Base-by-base conservation (phyloP, 2,329 filamentous ascomycete genomes). In the Xylariaceae sp. region DNA sequence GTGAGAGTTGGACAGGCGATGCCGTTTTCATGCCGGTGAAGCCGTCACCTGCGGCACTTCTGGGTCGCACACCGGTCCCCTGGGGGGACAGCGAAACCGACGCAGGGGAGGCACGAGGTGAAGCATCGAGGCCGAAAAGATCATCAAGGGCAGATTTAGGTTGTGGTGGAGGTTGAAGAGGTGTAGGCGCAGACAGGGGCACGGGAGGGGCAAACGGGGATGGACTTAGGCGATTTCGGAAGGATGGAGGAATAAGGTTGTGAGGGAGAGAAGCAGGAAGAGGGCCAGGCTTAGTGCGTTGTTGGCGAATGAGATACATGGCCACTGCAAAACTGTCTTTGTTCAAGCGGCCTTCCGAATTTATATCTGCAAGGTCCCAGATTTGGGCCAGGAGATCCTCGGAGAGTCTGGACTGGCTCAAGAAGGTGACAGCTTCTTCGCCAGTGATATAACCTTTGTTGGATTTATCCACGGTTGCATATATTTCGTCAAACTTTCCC, bases 351-450 rank as follows among this genome's bases (percentile, higher is more conserved):
- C 94, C 94, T 62, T 92, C 88, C 7, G 90, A 94, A 66, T 89
- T 90, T 71, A 96, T 90, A 71, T 99, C 94, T 13, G 94, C 87
- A 29, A 99, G 81, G 69, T 99, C 94, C 94, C 94, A 99, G 59
- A 99, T 95, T 64, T 95, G 89, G 29, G 94, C 94, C 49, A 99
- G 77, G 9, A 83, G 84, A 65, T 96, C 92, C 68, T 97, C 92
- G 0, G 89, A 83, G 13, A 99, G 79, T 53, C 89, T 87, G 0
- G 92, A 96, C 70, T 96, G 91, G 68, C 88, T 92, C 70, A 99
- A 89, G 73, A 97, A 99, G 8, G 84, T 81, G 8, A 97, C 94
- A 2, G 92, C 94, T 71, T 97, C 91, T 65, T 97, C 92, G 60
- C 94, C 94, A 30, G 87, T 95, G 61, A 99, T 92, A 63, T 83